Base-by-base conservation (phyloP, 768 basidiomycete genomes). In the Russula sp. region DNA sequence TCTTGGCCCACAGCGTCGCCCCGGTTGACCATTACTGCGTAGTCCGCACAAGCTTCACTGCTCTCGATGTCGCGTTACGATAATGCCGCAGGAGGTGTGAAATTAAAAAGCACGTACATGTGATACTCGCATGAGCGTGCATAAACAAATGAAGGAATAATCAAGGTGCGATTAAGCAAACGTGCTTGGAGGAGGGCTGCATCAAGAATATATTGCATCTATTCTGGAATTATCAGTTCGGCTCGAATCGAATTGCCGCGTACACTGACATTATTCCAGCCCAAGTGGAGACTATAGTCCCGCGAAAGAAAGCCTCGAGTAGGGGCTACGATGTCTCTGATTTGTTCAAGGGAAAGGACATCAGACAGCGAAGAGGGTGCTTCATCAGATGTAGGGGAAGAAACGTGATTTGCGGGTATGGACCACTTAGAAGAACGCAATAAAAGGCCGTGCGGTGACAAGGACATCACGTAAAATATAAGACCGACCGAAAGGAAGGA, bases 171-270 rank as follows among this genome's bases (percentile, higher is more conserved):
- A 68, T 79, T 78, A 38, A 80, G 73, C 10, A 81, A 69, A 34
- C 69, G 66, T 28, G 80, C 78, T 48, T 81, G 81, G 24, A 79
- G 60, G 16, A 81, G 65, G 7, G 79, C 73, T 1, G 79, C 76
- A 61, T 81, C 80, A 61, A 81, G 75, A 59, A 81, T 81, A 64
- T 81, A 81, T n/a, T 79, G 77, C 74, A 81, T 75, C 80, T 79
- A 49, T 55, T 14, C 32, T 64, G 14, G 42, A 26, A 3, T 10
- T 24, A 61, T 67, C 44, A 36, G 53, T 20, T 24, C 32, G 2
- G 18, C 11, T 6, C 22, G 26, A 14, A 42, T 14, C 9, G 8
- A 9, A 36, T 22, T 36, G 18, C 48, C 20, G 24, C 50, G 20
- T 28, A 18, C 11, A 69, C 79, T 62, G 40, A 80, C 79, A 56